Evolutionary conservation across 495 filamentous ascomycete species (phyloP).

Genomic region (Achaetomiella virescens): DNA sequence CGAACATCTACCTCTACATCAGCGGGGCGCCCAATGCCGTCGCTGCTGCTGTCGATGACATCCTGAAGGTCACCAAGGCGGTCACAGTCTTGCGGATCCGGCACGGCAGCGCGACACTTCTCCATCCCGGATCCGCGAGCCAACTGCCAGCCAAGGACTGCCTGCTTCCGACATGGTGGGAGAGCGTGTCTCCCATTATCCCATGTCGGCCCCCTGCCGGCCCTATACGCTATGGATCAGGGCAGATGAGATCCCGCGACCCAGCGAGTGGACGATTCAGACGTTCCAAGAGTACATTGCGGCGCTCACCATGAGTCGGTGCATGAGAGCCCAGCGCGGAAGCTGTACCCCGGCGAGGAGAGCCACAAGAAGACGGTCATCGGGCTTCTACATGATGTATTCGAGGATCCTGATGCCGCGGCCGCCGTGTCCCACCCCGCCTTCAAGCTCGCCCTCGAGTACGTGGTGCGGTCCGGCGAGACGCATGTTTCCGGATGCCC

Average conservation of each 20-base stretch:
- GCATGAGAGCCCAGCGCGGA: constrained; percentile 14
- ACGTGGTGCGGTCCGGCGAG: constrained; percentile 18
- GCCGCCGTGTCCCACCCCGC: constrained; percentile 24
- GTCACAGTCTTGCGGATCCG: constrained; percentile 4
- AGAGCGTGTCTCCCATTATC: neutral
- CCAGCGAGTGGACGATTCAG: constrained; percentile 31
- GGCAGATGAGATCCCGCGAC: constrained; percentile 23
- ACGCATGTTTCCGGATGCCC: constrained; percentile 11
- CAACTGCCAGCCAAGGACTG: neutral
- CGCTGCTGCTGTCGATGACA: constrained; percentile 14
- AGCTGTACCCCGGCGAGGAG: constrained; percentile 22
- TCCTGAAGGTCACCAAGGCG: constrained; percentile 8
- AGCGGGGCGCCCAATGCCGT: constrained; percentile 12
- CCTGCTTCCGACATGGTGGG: no score
- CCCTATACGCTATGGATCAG: constrained; percentile 7
- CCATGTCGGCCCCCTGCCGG: neutral
- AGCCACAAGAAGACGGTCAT: constrained; percentile 28
- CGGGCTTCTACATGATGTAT: constrained; percentile 13
- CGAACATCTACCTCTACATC: neutral
- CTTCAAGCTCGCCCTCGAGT: constrained; percentile 35
- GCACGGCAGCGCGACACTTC: neutral
- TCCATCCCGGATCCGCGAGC: neutral
- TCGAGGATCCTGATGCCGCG: constrained; percentile 21
- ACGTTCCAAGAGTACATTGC: constrained; percentile 33
- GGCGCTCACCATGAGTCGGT: constrained; percentile 26